phyloP scores from a whole-genome alignment of 1,139 yeast species.

The Suhomyces choctaworum region DNA sequence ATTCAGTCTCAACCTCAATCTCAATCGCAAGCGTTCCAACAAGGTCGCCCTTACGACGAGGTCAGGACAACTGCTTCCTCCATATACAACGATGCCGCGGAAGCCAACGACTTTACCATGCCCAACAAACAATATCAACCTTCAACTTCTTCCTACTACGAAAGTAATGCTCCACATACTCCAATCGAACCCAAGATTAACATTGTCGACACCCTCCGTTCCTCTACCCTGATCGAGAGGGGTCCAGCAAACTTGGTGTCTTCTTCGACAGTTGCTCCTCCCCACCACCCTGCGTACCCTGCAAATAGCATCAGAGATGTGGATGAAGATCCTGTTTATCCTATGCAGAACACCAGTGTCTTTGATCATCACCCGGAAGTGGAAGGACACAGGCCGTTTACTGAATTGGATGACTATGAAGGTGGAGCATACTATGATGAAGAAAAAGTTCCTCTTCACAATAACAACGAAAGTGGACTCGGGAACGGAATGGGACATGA shows the following conservation, averaged over 20 bases:
- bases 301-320: conserved; percentile 13
- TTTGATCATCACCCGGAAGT: conserved; percentile 50
- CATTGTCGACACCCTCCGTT: conserved; percentile 8
- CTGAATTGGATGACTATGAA: conserved; percentile 37
- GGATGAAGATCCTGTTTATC: conserved; percentile 10
- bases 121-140: conserved; percentile 7
- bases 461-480: conserved; percentile 1
- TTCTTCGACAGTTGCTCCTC: conserved; percentile 26
- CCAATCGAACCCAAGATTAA: conserved; percentile 6
- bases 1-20: not conserved
- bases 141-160: conserved; percentile 14
- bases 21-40: not conserved
- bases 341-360: conserved; percentile 26
- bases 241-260: conserved; percentile 36
- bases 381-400: conserved; percentile 51
- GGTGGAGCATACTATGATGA: conserved; percentile 28
- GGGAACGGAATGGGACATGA: conserved; percentile 19
- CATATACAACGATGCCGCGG: conserved; percentile 37
- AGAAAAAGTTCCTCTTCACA: conserved; percentile 12
- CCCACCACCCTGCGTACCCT: conserved; percentile 22
- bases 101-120: conserved; percentile 38
- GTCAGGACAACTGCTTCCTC: conserved; percentile 23
- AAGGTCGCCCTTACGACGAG: conserved; percentile 1
- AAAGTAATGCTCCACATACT: conserved; percentile 1
- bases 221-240: conserved; percentile 7